phyloP scores from a whole-genome alignment of 768 basidiomycete species.

The Lanmaoa pseudosensibilis region DNA sequence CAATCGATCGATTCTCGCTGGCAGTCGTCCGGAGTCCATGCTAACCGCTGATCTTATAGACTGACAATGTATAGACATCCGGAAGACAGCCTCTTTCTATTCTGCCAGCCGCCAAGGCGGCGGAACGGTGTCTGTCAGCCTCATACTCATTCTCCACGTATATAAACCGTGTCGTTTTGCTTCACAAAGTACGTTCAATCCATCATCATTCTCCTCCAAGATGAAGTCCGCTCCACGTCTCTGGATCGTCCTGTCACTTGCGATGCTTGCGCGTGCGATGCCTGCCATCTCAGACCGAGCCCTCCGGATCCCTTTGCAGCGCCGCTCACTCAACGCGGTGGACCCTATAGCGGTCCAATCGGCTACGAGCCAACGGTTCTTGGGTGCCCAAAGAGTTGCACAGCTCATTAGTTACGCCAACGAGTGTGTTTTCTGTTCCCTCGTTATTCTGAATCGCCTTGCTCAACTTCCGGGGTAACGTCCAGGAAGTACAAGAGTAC shows the following conservation, averaged over 20 bases:
- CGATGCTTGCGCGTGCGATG: background rate
- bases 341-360: background rate
- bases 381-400: background rate
- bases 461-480: background rate
- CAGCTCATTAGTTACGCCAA: constrained; percentile 2
- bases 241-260: constrained; percentile 3
- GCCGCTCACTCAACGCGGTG: background rate
- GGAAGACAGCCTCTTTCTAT: background rate
- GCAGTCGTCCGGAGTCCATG: background rate
- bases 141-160: background rate
- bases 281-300: constrained; percentile 8
- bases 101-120: constrained; percentile 4
- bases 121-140: constrained; percentile 15
- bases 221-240: constrained; percentile 8
- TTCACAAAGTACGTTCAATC: background rate
- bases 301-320: constrained; percentile 9
- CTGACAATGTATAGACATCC: background rate
- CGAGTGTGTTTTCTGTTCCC: constrained; percentile 1
- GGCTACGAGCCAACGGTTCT: background rate
- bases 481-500: constrained; percentile 43
- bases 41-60: background rate
- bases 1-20: background rate
- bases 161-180: constrained; percentile 2
- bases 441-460: background rate
- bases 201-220: background rate